phyloP scores from a whole-genome alignment of 1,284 basidiomycete genomes.

The Athelia psychrophila region DNA sequence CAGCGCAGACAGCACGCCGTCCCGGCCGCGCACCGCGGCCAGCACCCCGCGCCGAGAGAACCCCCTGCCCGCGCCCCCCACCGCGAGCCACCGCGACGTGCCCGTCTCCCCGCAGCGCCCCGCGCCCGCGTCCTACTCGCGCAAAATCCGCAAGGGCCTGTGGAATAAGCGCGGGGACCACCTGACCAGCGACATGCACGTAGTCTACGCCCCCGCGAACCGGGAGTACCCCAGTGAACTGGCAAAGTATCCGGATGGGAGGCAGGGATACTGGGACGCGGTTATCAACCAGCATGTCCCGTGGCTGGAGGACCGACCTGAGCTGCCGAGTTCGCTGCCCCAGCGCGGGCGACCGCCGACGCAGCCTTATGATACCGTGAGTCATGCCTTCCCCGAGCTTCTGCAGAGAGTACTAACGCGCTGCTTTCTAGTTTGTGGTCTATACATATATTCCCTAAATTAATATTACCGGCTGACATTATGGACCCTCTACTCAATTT shows the following conservation, averaged over 20 bases:
- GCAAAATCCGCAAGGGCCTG: slow-evolving; percentile 45
- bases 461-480: not conserved
- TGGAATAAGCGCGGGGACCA: slow-evolving; percentile 74
- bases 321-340: slow-evolving; percentile 57
- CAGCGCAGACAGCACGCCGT: no score
- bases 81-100: slow-evolving; percentile 21
- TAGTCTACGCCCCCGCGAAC: slow-evolving; percentile 60
- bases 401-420: slow-evolving; percentile 4
- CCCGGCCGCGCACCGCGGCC: slow-evolving; percentile 5
- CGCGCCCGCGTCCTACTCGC: slow-evolving; percentile 20
- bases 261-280: slow-evolving; percentile 48
- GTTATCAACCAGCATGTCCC: slow-evolving; percentile 38
- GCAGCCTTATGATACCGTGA: slow-evolving; percentile 55
- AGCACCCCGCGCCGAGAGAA: slow-evolving; percentile 17
- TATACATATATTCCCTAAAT: slow-evolving; percentile 26
- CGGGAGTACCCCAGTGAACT: slow-evolving; percentile 56
- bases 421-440: slow-evolving; percentile 31
- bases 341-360: slow-evolving; percentile 46
- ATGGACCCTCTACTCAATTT: no score
- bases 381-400: slow-evolving; percentile 18
- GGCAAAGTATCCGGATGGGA: slow-evolving; percentile 48
- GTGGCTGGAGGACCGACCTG: slow-evolving; percentile 42
- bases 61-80: slow-evolving; percentile 27
- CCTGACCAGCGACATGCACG: slow-evolving; percentile 45
- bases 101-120: slow-evolving; percentile 24